Conservation (phyloP, 2,329 filamentous ascomycete genomes). For the Endothia cerciana region DNA sequence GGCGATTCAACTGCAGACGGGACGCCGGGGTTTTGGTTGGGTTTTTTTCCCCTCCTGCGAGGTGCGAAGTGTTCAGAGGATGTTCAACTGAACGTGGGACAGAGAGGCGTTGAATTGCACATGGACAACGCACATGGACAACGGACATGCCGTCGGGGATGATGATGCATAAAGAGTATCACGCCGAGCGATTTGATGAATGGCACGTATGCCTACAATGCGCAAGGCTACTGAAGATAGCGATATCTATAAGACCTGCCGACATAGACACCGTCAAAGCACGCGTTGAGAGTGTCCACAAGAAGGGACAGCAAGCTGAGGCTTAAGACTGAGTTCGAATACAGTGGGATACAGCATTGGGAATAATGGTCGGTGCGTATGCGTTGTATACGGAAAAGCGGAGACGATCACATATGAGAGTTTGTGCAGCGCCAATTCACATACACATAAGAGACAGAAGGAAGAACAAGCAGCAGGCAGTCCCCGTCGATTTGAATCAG, state of each 20-base stretch:
- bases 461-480: background rate
- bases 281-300: background rate
- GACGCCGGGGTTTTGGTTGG: background rate
- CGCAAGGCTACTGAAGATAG: background rate
- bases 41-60: background rate
- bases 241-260: background rate
- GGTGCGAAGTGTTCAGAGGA: background rate
- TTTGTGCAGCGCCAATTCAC: background rate
- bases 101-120: background rate
- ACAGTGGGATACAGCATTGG: background rate
- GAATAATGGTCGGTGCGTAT: background rate
- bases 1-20: background rate
- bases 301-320: background rate
- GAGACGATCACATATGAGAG: background rate
- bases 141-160: background rate
- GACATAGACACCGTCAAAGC: background rate
- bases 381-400: background rate
- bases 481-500: background rate
- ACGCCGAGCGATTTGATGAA: too few relatives aligned
- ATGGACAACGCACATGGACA: background rate
- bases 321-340: background rate
- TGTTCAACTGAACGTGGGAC: background rate
- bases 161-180: too few relatives aligned
- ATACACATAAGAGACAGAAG: background rate
- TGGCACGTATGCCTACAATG: background rate